Base-by-base conservation (phyloP, 1,284 basidiomycete species). In the Heterobasidion occidentale region DNA sequence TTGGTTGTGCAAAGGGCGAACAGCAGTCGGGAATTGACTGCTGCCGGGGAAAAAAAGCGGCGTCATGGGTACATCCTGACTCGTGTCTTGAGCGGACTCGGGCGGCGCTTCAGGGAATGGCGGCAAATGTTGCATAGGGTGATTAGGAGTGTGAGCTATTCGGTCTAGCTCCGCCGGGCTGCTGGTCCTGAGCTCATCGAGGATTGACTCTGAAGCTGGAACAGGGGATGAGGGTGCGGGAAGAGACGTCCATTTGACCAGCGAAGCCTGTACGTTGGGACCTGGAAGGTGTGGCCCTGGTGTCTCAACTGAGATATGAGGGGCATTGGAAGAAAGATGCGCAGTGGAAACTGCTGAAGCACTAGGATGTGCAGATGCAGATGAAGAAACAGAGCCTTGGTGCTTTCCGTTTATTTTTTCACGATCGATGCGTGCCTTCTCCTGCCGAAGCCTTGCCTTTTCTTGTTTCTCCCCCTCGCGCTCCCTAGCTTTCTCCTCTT, bases 161-260 rank as follows among this genome's bases (percentile, higher is more conserved):
- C 53, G 36, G 33, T 35, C 48, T 54, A 19, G 46, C 51, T 5
- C 45, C 56, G 71, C 45, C 56, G 71, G 68, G 52, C 72, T 74
- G 56, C 73, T 75, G 9, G 74, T 66, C 49, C 62, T 64, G 15
- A 76, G 60, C 62, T 78, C 72, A 55, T 79, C 77, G 48, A 71
- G 8, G 58, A 65, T 56, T 12, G 68, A 64, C 14, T 65, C 62
- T n/a, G 55, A 55, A 5, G 47, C 53, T 38, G 11, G 14, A 27
- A 27, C 27, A 46, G n/a, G 11, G 1, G 48, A 36, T 15, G 35
- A 51, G 9, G 12, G 56, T 46, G 34, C 54, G 2, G 56, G 56
- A 9, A 65, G 55, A 7, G 60, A 58, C 3, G 64, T 60, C 68
- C 68, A 68, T 15, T 66, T 61, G 1, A 59, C 59, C 44, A 56